Percentiles rank a stretch among this genome's conserved stretches.
Conservation (phyloP, 108 stramenopile genomes). For the Ochromonas danica region DNA sequence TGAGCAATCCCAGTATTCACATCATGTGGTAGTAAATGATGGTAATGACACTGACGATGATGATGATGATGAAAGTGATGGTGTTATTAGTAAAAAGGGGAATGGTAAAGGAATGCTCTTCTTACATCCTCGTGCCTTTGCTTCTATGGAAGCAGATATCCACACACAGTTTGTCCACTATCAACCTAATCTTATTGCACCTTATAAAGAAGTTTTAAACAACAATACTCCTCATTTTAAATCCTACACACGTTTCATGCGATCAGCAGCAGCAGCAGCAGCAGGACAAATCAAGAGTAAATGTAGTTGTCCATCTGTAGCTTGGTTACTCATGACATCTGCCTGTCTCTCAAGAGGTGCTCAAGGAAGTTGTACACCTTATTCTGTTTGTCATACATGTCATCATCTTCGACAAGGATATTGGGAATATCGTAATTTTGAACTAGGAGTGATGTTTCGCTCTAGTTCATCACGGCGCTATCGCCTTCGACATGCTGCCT, state of each 20-base stretch:
- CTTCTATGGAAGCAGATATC: conserved; percentile 5
- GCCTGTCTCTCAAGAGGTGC: conserved; percentile 11
- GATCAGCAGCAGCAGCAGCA: neutral
- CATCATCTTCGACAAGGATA: neutral
- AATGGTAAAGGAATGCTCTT: conserved; percentile 8
- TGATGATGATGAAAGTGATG: too few relatives aligned
- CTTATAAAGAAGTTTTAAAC: neutral
- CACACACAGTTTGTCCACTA: neutral
- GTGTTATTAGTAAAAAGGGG: too few relatives aligned
- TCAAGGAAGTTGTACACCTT: neutral
- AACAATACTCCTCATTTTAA: conserved; percentile 7
- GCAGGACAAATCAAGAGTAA: neutral
- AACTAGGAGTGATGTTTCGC: neutral
- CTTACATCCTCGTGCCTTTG: neutral
- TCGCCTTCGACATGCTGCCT: neutral
- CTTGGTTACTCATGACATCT: neutral
- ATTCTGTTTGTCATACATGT: neutral
- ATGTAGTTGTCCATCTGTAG: neutral
- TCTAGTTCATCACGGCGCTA: neutral
- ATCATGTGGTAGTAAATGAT: too few relatives aligned
- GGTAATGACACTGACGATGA: too few relatives aligned
- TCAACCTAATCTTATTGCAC: neutral
- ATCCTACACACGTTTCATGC: neutral
- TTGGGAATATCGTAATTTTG: conserved; percentile 2
- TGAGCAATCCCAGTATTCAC: too few relatives aligned